Percentiles rank a stretch among this genome's conserved stretches.
Evolutionary conservation across 257 asterid species (phyloP).

Genomic region (Misopates orontium): DNA sequence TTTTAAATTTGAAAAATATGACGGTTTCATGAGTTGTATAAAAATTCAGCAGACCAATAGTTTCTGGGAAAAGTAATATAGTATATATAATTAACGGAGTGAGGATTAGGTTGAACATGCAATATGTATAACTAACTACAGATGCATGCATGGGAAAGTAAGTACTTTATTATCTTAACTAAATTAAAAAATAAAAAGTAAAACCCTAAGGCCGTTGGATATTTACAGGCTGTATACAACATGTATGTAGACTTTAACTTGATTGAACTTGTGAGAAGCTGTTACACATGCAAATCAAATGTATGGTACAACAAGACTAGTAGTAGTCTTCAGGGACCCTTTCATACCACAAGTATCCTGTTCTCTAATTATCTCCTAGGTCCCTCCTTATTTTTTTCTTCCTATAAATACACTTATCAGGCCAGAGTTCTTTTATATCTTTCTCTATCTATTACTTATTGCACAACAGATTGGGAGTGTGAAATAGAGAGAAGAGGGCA

Average conservation of each 20-base stretch:
- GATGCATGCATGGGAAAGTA: background rate
- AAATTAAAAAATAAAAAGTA: background rate
- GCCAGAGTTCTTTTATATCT: background rate
- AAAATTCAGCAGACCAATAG: no score
- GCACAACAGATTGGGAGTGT: no score
- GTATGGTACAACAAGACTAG: conserved; percentile 10
- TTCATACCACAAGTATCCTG: background rate
- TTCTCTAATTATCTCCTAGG: background rate
- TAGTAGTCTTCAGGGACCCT: background rate
- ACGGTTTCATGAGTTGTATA: no score
- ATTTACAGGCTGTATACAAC: conserved; percentile 13
- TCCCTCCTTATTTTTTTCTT: background rate
- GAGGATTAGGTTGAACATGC: no score
- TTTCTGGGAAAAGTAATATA: no score
- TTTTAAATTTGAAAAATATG: no score
- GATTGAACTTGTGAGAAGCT: conserved; percentile 20
- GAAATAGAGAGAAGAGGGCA: background rate
- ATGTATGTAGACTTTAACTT: conserved; percentile 1
- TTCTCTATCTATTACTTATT: background rate
- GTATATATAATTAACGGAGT: no score
- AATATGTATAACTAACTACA: no score
- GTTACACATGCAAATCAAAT: background rate
- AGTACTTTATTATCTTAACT: no score
- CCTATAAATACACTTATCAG: conserved; percentile 18
- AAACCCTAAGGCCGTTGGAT: background rate